Base-by-base conservation (phyloP, 2,329 filamentous ascomycete genomes). In the Aspergillus udagawae region DNA sequence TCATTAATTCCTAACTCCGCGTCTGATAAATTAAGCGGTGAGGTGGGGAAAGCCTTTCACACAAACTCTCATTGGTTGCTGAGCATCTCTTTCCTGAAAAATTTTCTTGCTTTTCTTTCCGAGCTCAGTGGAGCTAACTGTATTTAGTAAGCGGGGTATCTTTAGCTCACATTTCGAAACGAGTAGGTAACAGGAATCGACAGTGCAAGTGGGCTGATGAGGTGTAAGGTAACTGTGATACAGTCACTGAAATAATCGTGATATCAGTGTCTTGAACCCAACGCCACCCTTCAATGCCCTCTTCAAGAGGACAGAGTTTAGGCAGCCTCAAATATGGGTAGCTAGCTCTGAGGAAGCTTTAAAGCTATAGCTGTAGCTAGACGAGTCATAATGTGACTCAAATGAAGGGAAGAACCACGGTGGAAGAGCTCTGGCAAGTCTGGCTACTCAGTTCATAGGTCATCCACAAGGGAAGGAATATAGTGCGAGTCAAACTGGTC, bases 1-100 rank as follows among this genome's bases (percentile, higher is more conserved):
- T 17, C 17, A 12, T 55, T 55, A 51, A 55, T 29, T 56, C 54
- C 28, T 56, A 59, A 59, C 51, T 59, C 54, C 57, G 56, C 50
- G 32, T 9, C 20, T 38, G 25, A 52, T 41, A 45, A 8, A 42
- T 41, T 32, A 41, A 52, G 57, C 54, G 57, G 54, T 54, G 57
- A 35, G 7, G 48, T 47, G 52, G 54, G 44, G 23, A 2, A 47
- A 23, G 21, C n/a, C 6, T 20, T 20, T 4, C 10, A 6, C 6
- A 14, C 21, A 25, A 14, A 6, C 21, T 47, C 12, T 25, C 23
- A 47, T 47, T 47, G 44, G 44, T 5, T 27, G 44, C 4, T 17
- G 9, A 23, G 3, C 2, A 9, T 21, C 44, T 47, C 21, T 10
- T 25, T 23, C 14, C 8, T 47, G n/a, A 45, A 45, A 45, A 45